Evolutionary conservation across 768 basidiomycete species (phyloP).

Genomic region (Coprinopsis marcescibilis): DNA sequence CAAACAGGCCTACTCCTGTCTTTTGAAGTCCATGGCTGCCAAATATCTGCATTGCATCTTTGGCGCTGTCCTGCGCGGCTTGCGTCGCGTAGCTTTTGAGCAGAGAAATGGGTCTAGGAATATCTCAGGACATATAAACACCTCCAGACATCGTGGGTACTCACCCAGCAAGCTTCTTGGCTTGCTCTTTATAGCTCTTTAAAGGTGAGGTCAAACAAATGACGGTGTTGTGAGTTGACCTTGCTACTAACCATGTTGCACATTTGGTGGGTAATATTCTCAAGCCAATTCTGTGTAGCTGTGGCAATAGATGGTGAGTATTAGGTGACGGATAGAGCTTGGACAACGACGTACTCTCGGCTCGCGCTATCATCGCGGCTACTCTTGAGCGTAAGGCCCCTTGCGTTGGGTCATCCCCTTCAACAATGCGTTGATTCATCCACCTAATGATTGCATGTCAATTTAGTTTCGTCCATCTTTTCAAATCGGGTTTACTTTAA

Average conservation of each 20-base stretch:
- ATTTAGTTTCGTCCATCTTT: background rate
- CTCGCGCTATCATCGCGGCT: slow-evolving; percentile 81
- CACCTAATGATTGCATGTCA: background rate
- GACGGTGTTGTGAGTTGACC: background rate
- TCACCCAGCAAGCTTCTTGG: slow-evolving; percentile 66
- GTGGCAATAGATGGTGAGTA: slow-evolving; percentile 22
- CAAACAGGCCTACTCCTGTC: slow-evolving; percentile 72
- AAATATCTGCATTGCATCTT: slow-evolving; percentile 59
- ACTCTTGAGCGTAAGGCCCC: slow-evolving; percentile 85
- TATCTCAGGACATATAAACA: too few relatives aligned
- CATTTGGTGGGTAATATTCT: slow-evolving; percentile 87
- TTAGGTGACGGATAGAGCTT: background rate
- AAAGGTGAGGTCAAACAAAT: slow-evolving; percentile 5
- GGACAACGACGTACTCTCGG: slow-evolving; percentile 31
- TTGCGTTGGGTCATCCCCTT: slow-evolving; percentile 90
- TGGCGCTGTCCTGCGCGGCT: slow-evolving; percentile 60
- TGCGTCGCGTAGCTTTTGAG: slow-evolving; percentile 65
- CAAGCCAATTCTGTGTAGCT: slow-evolving; percentile 69
- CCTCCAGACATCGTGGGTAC: slow-evolving; percentile 12
- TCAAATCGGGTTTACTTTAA: background rate
- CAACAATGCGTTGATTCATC: slow-evolving; percentile 67
- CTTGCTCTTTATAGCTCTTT: slow-evolving; percentile 68
- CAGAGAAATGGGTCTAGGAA: slow-evolving; percentile 61
- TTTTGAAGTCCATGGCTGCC: slow-evolving; percentile 84
- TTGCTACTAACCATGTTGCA: slow-evolving; percentile 57